phyloP scores from a whole-genome alignment of 2,329 filamentous ascomycete species.

The Dothistroma septosporum region DNA sequence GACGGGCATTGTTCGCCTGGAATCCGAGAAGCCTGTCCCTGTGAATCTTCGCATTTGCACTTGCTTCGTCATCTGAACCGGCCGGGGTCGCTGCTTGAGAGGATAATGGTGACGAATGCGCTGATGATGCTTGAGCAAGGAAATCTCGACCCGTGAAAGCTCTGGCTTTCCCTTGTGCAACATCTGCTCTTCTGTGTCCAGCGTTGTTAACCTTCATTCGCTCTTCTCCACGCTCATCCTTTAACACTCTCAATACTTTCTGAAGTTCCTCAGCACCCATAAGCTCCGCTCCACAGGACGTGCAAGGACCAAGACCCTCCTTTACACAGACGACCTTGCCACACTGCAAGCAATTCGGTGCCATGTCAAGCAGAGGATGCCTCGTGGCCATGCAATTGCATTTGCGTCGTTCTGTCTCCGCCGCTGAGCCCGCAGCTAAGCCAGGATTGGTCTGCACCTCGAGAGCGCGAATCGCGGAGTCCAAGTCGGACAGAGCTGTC shows the following conservation, averaged over 20 bases:
- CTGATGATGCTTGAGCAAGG: constrained; percentile 33
- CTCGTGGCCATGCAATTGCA: constrained; percentile 86
- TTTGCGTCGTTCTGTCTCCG: constrained; percentile 56
- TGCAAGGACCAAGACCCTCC: constrained; percentile 90
- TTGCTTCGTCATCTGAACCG: constrained; percentile 48
- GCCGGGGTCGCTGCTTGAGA: constrained; percentile 28
- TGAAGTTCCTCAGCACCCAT: constrained; percentile 71
- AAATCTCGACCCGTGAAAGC: constrained; percentile 37
- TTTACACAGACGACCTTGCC: constrained; percentile 95
- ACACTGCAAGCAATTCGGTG: constrained; percentile 86
- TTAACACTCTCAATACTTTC: constrained; percentile 77
- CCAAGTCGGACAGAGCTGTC: constrained; percentile 63
- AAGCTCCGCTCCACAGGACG: constrained; percentile 75
- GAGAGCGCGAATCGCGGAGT: constrained; percentile 78
- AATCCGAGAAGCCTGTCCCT: constrained; percentile 76
- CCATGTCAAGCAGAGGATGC: constrained; percentile 83
- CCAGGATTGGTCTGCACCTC: constrained; percentile 90
- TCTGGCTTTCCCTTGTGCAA: constrained; percentile 44
- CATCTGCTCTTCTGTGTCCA: constrained; percentile 61
- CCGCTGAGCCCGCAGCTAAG: constrained; percentile 44
- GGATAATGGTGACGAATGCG: constrained; percentile 36
- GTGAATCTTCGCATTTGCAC: constrained; percentile 69
- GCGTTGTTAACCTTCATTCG: constrained; percentile 77
- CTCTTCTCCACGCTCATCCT: constrained; percentile 80
- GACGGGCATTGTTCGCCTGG: constrained; percentile 77